Conservation (phyloP, 768 basidiomycete genomes). For the Naganishia vaughanmartiniae region DNA sequence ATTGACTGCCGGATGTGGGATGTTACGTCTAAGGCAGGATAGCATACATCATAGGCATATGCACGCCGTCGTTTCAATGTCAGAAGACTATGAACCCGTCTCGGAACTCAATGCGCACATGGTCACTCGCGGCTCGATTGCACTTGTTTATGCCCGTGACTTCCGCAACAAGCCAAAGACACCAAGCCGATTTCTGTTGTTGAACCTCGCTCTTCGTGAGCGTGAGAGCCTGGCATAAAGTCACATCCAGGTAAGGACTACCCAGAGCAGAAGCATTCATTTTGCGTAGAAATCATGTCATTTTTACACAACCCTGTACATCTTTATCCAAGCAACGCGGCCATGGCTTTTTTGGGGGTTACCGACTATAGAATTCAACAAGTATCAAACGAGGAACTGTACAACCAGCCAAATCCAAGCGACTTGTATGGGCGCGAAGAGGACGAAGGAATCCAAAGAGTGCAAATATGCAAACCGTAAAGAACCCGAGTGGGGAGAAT, state of each 20-base stretch:
- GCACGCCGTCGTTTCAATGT: too few relatives aligned
- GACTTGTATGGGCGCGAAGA: constrained; percentile 12
- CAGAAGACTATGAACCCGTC: too few relatives aligned
- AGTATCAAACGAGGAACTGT: neutral
- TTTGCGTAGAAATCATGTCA: constrained; percentile 27
- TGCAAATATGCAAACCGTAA: constrained; percentile 20
- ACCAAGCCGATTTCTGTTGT: too few relatives aligned
- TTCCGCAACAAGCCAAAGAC: too few relatives aligned
- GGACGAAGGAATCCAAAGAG: neutral
- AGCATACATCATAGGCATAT: too few relatives aligned
- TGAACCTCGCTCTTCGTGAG: too few relatives aligned
- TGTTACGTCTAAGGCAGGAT: too few relatives aligned
- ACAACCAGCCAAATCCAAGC: neutral
- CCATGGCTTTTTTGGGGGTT: constrained; percentile 4
- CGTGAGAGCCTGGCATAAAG: too few relatives aligned
- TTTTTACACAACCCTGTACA: constrained; percentile 20
- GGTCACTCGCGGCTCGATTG: too few relatives aligned
- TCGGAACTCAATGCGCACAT: too few relatives aligned
- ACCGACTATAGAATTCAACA: constrained; percentile 15
- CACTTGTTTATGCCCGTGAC: too few relatives aligned
- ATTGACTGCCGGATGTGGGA: too few relatives aligned
- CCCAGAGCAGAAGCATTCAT: neutral
- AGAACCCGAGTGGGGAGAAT: constrained; percentile 4
- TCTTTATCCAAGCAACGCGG: neutral
- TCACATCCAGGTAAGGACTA: neutral